Percentiles rank a stretch among this genome's conserved stretches.
Conservation (phyloP, 805 yeast species). For the Metschnikowia peoriensis region DNA sequence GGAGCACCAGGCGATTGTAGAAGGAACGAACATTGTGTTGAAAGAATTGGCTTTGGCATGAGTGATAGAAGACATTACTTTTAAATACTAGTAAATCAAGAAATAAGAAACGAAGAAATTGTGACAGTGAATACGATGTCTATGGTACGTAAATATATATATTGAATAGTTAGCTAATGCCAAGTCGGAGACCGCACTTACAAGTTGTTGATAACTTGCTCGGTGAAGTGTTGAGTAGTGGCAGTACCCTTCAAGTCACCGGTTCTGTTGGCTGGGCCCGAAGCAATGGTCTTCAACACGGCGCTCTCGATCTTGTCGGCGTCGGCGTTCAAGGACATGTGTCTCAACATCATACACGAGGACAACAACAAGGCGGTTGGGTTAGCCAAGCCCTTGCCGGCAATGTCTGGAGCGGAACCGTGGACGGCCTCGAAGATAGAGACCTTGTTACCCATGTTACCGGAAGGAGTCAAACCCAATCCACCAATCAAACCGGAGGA, state of each 20-base stretch:
- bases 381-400: constrained; percentile 98
- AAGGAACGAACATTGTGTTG: constrained; percentile 73
- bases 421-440: constrained; percentile 99
- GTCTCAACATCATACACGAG: constrained; percentile 98
- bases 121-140: neutral
- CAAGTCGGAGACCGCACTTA: constrained; percentile 26
- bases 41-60: constrained; percentile 23
- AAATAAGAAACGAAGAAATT: neutral
- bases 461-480: constrained; percentile 97
- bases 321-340: constrained; percentile 82
- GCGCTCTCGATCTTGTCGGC: constrained; percentile 89
- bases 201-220: constrained; percentile 80
- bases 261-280: constrained; percentile 94
- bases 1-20: constrained; percentile 92
- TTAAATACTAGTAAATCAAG: neutral
- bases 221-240: constrained; percentile 83
- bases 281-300: constrained; percentile 84
- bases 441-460: constrained; percentile 98
- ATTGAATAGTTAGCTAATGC: constrained; percentile 14
- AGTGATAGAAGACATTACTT: neutral
- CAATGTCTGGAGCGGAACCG: constrained; percentile 99
- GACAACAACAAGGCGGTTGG: constrained; percentile 96
- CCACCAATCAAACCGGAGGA: constrained; percentile 98
- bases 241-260: constrained; percentile 95
- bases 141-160: constrained; percentile 3